Base-by-base conservation (phyloP, 2,329 filamentous ascomycete genomes). In the Juglanconis sp. region DNA sequence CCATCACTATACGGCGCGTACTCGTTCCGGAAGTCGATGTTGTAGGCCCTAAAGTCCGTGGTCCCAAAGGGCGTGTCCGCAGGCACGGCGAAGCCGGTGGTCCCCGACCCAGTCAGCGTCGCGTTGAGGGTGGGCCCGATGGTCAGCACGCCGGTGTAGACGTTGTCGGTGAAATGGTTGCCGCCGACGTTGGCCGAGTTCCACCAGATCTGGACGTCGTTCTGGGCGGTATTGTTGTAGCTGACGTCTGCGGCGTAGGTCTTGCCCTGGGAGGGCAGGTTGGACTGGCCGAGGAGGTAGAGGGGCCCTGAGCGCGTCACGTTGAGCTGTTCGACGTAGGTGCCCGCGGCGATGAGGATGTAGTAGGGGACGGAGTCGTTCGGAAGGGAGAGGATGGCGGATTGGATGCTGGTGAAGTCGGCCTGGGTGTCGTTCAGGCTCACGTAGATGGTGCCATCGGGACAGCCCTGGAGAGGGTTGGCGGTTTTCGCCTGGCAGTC, bases 271-370 rank as follows among this genome's bases (percentile, higher is more conserved):
- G 63, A 70, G 0, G 81, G 78, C 2, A 70, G 65, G n/a, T 71
- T 66, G 1, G 81, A 84, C 63, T 84, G 77, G n/a, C 86, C 87
- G 0, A 88, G 77, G 6, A 89, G 76, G 34, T 84, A 86, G 6
- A 88, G 73, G 0, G 87, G 85, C 0, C 82, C 85, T 1, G 75
- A 71, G 1, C 86, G 83, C 4, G 86, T 89, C 61, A 89, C 77
- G 64, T 89, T 89, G 62, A 89, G 72, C 71, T 87, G 85, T 67
- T 88, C 86, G 1, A 75, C 81, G 66, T 89, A 89, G 61, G 77
- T 79, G 0, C 86, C 86, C 0, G 84, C 77, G 0, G 81, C 79
- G 50, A 89, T 80, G 11, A 89, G 77, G 65, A 89, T 87, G 17
- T 79, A 78, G 59, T 81, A 75, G 0, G 79, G 68, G 5, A 72